Conservation (phyloP, 441 rosid species). For the Viola pubescens region DNA sequence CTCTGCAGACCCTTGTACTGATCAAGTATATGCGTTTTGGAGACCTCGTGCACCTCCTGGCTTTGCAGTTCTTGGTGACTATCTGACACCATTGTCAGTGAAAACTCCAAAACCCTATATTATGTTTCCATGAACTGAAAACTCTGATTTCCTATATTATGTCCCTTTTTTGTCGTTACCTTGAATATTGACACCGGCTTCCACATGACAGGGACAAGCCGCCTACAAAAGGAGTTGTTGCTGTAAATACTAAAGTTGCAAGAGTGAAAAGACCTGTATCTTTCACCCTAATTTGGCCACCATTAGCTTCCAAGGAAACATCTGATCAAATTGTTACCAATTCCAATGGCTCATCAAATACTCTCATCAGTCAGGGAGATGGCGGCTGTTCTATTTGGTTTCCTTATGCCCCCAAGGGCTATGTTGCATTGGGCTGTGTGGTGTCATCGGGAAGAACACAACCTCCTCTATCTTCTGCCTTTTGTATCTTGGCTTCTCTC, state of each 20-base stretch:
- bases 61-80: conserved; percentile 95
- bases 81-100: conserved; percentile 81
- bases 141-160: no score
- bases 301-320: conserved; percentile 30
- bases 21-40: conserved; percentile 80
- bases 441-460: conserved; percentile 59
- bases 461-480: conserved; percentile 68
- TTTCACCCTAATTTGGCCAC: conserved; percentile 74
- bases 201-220: conserved; percentile 82
- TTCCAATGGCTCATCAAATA: conserved; percentile 19
- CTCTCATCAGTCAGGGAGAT: conserved; percentile 22
- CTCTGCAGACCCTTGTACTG: conserved; percentile 53
- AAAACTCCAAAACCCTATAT: not conserved
- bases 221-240: conserved; percentile 90
- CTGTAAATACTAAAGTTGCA: conserved; percentile 68
- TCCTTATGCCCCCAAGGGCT: conserved; percentile 91
- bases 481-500: conserved; percentile 68
- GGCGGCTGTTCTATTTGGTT: conserved; percentile 72
- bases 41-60: conserved; percentile 93
- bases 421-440: conserved; percentile 84
- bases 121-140: no score
- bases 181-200: conserved; percentile 18
- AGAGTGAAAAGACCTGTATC: conserved; percentile 79
- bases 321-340: conserved; percentile 28
- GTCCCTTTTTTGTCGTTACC: not conserved